A percentile compares a stretch with the other conserved stretches of the same genome.
Conservation (phyloP, 73 alveolate genomes). For the Paramecium caudatum region DNA sequence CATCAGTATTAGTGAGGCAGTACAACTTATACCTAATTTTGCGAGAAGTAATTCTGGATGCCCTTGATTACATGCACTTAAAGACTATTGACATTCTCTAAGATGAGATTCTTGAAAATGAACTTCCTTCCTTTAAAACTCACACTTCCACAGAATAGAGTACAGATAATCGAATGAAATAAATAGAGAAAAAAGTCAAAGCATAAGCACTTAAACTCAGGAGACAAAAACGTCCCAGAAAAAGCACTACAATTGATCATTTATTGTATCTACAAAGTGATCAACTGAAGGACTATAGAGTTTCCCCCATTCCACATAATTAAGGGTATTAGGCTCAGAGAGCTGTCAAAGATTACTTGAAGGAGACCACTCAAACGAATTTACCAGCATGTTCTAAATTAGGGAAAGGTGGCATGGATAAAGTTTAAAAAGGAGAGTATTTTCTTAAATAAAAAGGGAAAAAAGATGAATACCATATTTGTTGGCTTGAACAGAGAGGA, state of each 20-base stretch:
- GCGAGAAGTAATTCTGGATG: constrained; percentile 43
- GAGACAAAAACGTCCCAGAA: neutral
- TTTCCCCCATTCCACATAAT: neutral
- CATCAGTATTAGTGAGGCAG: neutral
- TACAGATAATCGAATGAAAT: constrained; percentile 4
- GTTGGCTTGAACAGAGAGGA: constrained; percentile 62
- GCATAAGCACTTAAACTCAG: neutral
- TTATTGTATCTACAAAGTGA: neutral
- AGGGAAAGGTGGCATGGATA: constrained; percentile 32
- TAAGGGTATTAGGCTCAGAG: constrained; percentile 35
- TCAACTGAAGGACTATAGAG: constrained; percentile 20
- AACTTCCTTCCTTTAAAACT: constrained; percentile 2
- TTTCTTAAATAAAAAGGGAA: constrained; percentile 50
- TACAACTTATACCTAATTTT: constrained; percentile 1
- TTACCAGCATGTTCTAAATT: neutral
- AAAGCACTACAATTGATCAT: neutral
- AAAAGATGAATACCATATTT: neutral
- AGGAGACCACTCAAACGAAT: constrained; percentile 46
- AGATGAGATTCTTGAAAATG: neutral
- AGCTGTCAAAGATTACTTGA: constrained; percentile 32
- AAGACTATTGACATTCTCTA: neutral
- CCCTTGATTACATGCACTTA: constrained; percentile 13
- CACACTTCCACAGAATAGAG: constrained; percentile 33
- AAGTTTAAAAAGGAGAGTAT: constrained; percentile 30
- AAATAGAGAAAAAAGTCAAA: constrained; percentile 51